Evolutionary conservation across 495 filamentous ascomycete genomes (phyloP).

Genomic region (Hypoxylon perforatum): DNA sequence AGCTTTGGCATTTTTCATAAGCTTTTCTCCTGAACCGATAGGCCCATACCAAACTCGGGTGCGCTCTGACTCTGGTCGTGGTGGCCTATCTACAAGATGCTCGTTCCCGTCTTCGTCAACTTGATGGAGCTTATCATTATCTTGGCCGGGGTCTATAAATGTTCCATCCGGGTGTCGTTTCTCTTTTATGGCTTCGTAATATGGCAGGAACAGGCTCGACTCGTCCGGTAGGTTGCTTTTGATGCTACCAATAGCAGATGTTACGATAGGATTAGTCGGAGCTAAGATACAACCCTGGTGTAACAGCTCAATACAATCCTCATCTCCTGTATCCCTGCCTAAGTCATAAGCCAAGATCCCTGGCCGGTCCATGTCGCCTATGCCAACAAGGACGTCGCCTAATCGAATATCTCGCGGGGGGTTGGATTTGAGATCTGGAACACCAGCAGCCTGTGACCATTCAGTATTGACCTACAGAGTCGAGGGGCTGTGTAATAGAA

Average conservation of each 20-base stretch:
- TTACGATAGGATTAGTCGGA: conserved; percentile 38
- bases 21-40: conserved; percentile 47
- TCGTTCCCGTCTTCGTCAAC: conserved; percentile 16
- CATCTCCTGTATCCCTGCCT: conserved; percentile 34
- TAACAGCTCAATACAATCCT: conserved; percentile 37
- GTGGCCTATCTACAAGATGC: conserved; percentile 13
- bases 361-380: conserved; percentile 26
- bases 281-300: conserved; percentile 34
- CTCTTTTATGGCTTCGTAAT: conserved; percentile 40
- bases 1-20: conserved; percentile 41
- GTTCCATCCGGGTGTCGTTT: conserved; percentile 26
- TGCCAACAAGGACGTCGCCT: conserved; percentile 52
- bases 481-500: not conserved
- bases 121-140: conserved; percentile 32
- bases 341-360: conserved; percentile 46
- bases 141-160: conserved; percentile 44
- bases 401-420: conserved; percentile 53
- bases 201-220: conserved; percentile 22
- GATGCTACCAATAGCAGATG: conserved; percentile 41
- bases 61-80: conserved; percentile 29
- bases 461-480: too few species aligned
- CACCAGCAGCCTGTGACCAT: conserved; percentile 15
- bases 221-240: conserved; percentile 21
- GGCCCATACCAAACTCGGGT: conserved; percentile 45
- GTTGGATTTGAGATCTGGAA: conserved; percentile 27